These are phyloP conservation scores for Epichloe scottii DNA, from an alignment of 2,329 filamentous ascomycete genomes.

Conservation along the genomic window DNA sequence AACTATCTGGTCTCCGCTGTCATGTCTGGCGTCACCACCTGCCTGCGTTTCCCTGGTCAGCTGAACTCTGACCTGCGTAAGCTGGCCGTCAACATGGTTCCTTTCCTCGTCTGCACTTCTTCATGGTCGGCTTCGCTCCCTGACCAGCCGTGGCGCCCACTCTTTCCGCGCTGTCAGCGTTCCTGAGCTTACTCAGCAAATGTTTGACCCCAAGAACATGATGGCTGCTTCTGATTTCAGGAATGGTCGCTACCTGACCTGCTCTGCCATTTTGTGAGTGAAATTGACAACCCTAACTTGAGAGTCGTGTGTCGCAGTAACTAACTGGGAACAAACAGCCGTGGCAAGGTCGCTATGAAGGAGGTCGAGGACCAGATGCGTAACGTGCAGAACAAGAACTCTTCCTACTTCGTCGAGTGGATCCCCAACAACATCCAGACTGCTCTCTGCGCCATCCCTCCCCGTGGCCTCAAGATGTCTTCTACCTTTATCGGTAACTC, in stretches of 20 bases:
- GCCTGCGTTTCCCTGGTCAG: constrained; percentile 97
- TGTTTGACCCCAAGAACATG: constrained; percentile 99
- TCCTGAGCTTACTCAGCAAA: constrained; percentile 97
- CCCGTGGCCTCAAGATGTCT: constrained; percentile 95
- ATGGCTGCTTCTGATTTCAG: constrained; percentile 99
- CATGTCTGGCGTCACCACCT: constrained; percentile 98
- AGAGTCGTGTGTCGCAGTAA: background rate
- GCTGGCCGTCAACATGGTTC: constrained; percentile 98
- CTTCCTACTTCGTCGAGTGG: constrained; percentile 98
- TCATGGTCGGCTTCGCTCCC: constrained; percentile 99
- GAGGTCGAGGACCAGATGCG: constrained; percentile 99
- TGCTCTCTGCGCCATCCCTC: constrained; percentile 95
- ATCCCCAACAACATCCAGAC: constrained; percentile 99
- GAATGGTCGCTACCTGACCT: constrained; percentile 97
- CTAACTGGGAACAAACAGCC: constrained; percentile 39
- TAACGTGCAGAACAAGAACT: constrained; percentile 99
- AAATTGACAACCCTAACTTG: background rate
- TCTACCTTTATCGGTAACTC: constrained; percentile 99
- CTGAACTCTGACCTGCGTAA: constrained; percentile 99
- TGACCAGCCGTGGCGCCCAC: constrained; percentile 73
- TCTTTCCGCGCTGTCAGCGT: constrained; percentile 96
- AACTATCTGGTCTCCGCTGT: constrained; percentile 99
- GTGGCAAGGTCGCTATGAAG: constrained; percentile 99
- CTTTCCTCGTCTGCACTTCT: constrained; percentile 99
- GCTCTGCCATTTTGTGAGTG: constrained; percentile 90